Base-by-base conservation (phyloP, 2,329 filamentous ascomycete genomes). In the Exophiala mesophila region DNA sequence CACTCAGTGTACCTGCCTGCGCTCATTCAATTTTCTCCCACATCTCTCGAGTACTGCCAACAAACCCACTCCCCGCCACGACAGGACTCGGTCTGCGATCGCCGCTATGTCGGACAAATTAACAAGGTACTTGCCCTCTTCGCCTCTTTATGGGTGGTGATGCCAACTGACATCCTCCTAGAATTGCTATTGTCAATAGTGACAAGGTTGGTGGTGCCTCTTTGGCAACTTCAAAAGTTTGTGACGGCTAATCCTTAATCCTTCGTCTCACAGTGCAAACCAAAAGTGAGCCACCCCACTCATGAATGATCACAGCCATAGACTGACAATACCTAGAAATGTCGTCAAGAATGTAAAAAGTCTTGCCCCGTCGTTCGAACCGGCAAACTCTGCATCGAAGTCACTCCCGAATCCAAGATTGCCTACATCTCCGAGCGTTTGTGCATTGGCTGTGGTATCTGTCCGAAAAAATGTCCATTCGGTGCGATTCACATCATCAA, bases 401-500 rank as follows among this genome's bases (percentile, higher is more conserved):
- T 98, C 60, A 75, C 78, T 39, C 73, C 86, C 51, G 79, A 86
- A 45, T 94, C 90, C 55, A 90, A 90, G 62, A 90, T 98, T 58
- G 92, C 92, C 65, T 98, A 96, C 76, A 94, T 98, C 61, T 97
- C 90, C 55, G 92, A 98, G 69, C 81, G 80, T 53, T 80, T 96
- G 50, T 96, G 90, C 66, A 96, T 97, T 60, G 92, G 92, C 68
- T 98, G 94, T 64, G 94, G 92, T 82, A 98, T 98, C 72, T 98
- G 94, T 69, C 88, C 90, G 32, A 98, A 98, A 76, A 97, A 97
- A 69, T 98, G 92, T 68, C 92, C 92, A 12, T 98, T 98, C 69
- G 85, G 89, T 63, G 92, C 92, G 55, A 98, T 98, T 71, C 94
- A 90, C 67, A 98, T 98, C 68, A 98, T 98, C 88, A 98, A 98